These are phyloP conservation scores for Epichloe sibirici DNA, from an alignment of 2,329 filamentous ascomycete species.

Conservation along the genomic window DNA sequence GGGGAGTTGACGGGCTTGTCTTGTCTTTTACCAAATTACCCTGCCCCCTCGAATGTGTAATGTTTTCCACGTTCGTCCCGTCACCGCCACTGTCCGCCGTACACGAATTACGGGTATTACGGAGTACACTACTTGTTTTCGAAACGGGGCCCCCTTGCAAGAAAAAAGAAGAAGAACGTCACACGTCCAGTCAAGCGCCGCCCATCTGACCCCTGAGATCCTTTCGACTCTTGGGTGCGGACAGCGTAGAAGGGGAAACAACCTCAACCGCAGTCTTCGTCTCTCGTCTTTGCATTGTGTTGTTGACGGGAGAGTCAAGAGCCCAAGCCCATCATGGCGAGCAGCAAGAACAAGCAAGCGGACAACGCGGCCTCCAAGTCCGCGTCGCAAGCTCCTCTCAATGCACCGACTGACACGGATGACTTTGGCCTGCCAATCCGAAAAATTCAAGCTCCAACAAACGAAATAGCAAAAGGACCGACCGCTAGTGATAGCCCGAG, in stretches of 20 bases:
- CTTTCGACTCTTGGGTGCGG: constrained; percentile 14
- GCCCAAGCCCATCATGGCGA: constrained; percentile 8
- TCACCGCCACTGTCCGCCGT: constrained; percentile 1
- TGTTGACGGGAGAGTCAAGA: constrained; percentile 3
- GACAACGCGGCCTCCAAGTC: constrained; percentile 7
- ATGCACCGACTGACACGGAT: constrained; percentile 39
- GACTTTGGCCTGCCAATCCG: constrained; percentile 60
- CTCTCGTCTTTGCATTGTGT: constrained; percentile 4
- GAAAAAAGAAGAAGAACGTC: constrained; percentile 2
- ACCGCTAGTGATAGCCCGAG: neutral
- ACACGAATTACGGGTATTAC: neutral
- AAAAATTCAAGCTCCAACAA: constrained; percentile 29
- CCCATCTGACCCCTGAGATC: constrained; percentile 10
- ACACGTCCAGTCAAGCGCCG: constrained; percentile 10
- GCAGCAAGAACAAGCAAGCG: constrained; percentile 14
- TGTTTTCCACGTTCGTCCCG: neutral
- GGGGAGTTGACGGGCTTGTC: too few relatives aligned
- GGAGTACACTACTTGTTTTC: neutral
- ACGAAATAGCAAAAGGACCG: constrained; percentile 9
- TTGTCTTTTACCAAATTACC: too few relatives aligned
- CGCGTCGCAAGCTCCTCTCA: constrained; percentile 17
- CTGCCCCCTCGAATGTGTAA: too few relatives aligned
- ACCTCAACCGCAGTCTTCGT: constrained; percentile 1
- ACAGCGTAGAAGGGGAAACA: constrained; percentile 9
- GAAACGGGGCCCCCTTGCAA: constrained; percentile 1